Base-by-base conservation (phyloP, 805 yeast species). In the Brettanomyces nanus region DNA sequence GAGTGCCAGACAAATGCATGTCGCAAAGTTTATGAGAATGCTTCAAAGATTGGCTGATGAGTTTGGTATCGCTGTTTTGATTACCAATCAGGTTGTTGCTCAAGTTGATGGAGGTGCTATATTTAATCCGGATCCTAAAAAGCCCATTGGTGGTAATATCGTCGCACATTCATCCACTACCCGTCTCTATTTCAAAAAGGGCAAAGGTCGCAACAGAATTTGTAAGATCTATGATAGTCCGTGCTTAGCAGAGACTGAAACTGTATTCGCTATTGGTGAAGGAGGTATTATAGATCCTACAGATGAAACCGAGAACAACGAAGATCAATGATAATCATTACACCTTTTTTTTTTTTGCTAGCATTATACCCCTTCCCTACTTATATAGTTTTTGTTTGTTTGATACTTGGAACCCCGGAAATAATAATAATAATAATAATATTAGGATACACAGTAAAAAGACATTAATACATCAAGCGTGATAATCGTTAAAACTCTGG, bases 91-190 rank as follows among this genome's bases (percentile, higher is more conserved):
- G 61, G 98, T 92, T 18, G 96, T 86, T 5, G 97, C 97, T 4
- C 97, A 89, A 61, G 98, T 92, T 15, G 98, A 92, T 54, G 79
- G 78, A n/a, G 94, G 94, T 53, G 70, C 75, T 20, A 65, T 77
- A 66, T 89, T 79, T 59, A 87, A 89, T 50, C 95, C 96, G 1
- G 98, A 92, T 59, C 97, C 97, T 13, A 92, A 92, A 60, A 92
- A 92, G 59, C 98, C 98, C 14, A 90, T 92, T 48, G 98, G 98
- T 44, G 98, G 98, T 51, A 90, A 92, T 55, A 92, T 92, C 50
- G 81, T 92, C 58, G 98, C 97, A 1, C 98, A 92, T 59, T 80
- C 95, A 15, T 87, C 97, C 2, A 90, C 97, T 5, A 92, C 98
- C 2, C 74, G 98, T 53, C 70, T 92, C 42, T 82, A 84, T 39